phyloP scores from a whole-genome alignment of 2,329 filamentous ascomycete species.

The Alternaria ventricosa region DNA sequence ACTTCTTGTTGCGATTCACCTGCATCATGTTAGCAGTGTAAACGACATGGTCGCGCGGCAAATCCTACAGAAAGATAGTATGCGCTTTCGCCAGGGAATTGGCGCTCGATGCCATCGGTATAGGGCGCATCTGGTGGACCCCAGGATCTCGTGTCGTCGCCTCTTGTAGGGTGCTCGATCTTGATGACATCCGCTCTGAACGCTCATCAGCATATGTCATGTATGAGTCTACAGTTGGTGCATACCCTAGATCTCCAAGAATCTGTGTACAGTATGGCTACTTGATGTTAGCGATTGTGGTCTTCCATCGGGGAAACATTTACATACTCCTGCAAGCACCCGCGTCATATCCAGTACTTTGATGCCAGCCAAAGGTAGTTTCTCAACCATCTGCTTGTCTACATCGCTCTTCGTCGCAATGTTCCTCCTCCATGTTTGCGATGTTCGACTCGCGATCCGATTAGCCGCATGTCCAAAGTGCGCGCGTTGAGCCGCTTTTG shows the following conservation, averaged over 20 bases:
- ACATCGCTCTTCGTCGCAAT: conserved; percentile 50
- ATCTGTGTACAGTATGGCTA: conserved; percentile 98
- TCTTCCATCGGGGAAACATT: conserved; percentile 5
- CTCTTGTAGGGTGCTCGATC: conserved; percentile 87
- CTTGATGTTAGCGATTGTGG: conserved; percentile 20
- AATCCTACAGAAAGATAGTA: conserved; percentile 82
- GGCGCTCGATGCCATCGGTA: conserved; percentile 62
- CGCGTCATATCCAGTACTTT: conserved; percentile 95
- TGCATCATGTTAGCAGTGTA: conserved; percentile 43
- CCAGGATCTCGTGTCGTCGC: conserved; percentile 95
- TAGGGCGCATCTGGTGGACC: conserved; percentile 91
- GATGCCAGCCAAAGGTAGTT: conserved; percentile 78
- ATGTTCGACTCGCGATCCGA: conserved; percentile 5
- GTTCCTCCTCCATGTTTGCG: conserved; percentile 32
- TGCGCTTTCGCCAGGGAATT: conserved; percentile 86
- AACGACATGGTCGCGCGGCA: too few species aligned
- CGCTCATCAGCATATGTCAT: conserved; percentile 14
- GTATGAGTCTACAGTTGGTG: background rate
- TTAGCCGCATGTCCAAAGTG: background rate
- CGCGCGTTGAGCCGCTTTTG: conserved; percentile 5
- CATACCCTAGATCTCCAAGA: conserved; percentile 88
- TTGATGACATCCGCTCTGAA: conserved; percentile 92
- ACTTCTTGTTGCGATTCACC: conserved; percentile 98
- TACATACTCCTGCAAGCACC: conserved; percentile 69
- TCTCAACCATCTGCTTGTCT: conserved; percentile 49